A percentile compares a stretch with the other conserved stretches of the same genome.
These are phyloP conservation scores for Colletotrichum sp. DNA, from an alignment of 2,329 filamentous ascomycete genomes.

Conservation along the genomic window DNA sequence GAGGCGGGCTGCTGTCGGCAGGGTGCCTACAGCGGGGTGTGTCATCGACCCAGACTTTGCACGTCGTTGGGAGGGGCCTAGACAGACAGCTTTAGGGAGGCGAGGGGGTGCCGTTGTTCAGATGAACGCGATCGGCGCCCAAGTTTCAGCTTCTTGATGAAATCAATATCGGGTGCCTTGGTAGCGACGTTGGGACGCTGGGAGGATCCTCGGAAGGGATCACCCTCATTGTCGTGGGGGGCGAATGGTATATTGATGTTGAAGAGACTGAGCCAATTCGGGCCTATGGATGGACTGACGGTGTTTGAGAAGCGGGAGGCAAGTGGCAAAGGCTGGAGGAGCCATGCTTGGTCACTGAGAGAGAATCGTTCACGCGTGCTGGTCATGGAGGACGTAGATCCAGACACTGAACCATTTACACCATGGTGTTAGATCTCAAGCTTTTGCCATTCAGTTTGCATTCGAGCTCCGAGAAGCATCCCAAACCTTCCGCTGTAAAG, in stretches of 20 bases:
- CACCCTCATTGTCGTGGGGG: background rate
- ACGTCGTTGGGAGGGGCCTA: background rate
- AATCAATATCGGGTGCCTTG: background rate
- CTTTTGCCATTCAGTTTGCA: background rate
- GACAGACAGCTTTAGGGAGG: background rate
- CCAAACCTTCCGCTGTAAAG: background rate
- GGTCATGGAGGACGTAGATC: background rate
- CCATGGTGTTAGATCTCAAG: background rate
- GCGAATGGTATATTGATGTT: background rate
- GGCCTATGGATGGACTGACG: background rate
- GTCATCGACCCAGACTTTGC: background rate
- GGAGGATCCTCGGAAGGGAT: background rate
- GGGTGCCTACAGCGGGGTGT: background rate
- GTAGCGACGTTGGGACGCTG: background rate
- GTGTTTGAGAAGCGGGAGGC: background rate
- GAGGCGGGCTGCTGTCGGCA: background rate
- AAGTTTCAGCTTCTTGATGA: background rate
- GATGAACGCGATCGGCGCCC: background rate
- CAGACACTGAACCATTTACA: background rate
- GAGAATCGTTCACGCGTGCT: fast-evolving
- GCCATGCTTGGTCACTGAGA: background rate
- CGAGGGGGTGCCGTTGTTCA: background rate
- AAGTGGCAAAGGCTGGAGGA: background rate
- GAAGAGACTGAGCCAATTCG: background rate
- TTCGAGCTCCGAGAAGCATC: background rate